Evolutionary conservation across 2,329 filamentous ascomycete species (phyloP).

Genomic region (Xylariaceae sp.): DNA sequence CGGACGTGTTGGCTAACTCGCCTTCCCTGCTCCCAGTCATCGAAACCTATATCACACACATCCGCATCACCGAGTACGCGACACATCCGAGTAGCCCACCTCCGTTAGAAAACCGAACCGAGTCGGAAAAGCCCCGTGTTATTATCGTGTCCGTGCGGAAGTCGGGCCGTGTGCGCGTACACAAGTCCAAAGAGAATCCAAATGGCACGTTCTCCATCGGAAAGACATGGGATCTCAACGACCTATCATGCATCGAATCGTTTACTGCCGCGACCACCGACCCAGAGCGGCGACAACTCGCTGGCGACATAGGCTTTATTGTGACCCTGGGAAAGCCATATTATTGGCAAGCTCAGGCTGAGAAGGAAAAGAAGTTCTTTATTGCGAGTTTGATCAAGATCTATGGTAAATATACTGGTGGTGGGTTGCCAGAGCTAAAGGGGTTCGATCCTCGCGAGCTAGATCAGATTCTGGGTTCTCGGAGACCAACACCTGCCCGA

Average conservation of each 20-base stretch:
- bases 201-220: conserved; percentile 96
- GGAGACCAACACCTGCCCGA: conserved; percentile 36
- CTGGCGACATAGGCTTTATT: conserved; percentile 75
- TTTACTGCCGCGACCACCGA: conserved; percentile 59
- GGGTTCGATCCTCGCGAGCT: conserved; percentile 80
- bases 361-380: conserved; percentile 98
- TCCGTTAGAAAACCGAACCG: conserved; percentile 66
- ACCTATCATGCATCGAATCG: conserved; percentile 76
- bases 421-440: conserved; percentile 68
- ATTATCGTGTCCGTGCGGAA: conserved; percentile 92
- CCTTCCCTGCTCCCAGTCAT: conserved; percentile 46
- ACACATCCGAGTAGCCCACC: conserved; percentile 77
- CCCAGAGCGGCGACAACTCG: conserved; percentile 66
- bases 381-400: conserved; percentile 95
- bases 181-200: conserved; percentile 93
- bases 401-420: conserved; percentile 91
- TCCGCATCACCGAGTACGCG: conserved; percentile 82
- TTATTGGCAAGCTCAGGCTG: conserved; percentile 89
- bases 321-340: conserved; percentile 91
- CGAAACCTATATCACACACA: conserved; percentile 98
- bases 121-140: conserved; percentile 79
- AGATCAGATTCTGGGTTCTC: conserved; percentile 64
- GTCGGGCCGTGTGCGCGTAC: conserved; percentile 86
- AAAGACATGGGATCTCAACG: conserved; percentile 96
- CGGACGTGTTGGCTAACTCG: conserved; percentile 7